Base-by-base conservation (phyloP, 805 yeast genomes). In the Diddensiella caesifluorescens region DNA sequence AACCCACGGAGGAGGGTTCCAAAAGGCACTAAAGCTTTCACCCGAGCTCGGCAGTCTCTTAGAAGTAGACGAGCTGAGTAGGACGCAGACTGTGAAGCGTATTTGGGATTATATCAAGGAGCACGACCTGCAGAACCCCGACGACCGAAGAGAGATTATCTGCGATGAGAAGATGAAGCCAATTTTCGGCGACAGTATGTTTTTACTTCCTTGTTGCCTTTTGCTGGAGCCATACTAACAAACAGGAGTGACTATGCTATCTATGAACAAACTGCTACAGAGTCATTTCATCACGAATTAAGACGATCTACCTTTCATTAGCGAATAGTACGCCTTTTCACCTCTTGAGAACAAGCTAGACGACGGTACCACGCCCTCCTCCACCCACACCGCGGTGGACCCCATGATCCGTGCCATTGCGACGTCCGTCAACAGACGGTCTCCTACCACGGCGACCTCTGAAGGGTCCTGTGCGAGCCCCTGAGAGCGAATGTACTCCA, bases 341-440 rank as follows among this genome's bases (percentile, higher is more conserved):
- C 51, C 37, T 10, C 26, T 38, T 9, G 47, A 22, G 18, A 49
- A 38, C 13, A 42, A 25, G 13, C 36, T 23, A 4, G 42, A 15
- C n/a, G 47, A 23, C 10, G 50, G 52, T 28, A 41, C 66, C 3
- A 88, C 95, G 3, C 97, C 97, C 19, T 79, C 79, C 39, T 73
- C 67, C 1, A 92, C 57, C 96, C 97, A 92, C 2, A 87, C 70
- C 0, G 90, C 84, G 62, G 77, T 75, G 0, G 92, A 69, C 0
- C 95, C 95, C 95, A 90, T 87, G 70, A 80, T 69, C 54, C 92
- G 90, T 15, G 97, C 96, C 95, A 92, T 84, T 39, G 89, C 64
- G 41, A 92, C 74, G 60, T 92, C 98, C 0, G 98, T 92, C 63
- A 88, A 79, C 20, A 92, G 69, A 28, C 98, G 65, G 54, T 92